Percentiles rank a stretch among this genome's conserved stretches.
phyloP scores from a whole-genome alignment of 108 stramenopile genomes.

The Skeletonema marinoi region DNA sequence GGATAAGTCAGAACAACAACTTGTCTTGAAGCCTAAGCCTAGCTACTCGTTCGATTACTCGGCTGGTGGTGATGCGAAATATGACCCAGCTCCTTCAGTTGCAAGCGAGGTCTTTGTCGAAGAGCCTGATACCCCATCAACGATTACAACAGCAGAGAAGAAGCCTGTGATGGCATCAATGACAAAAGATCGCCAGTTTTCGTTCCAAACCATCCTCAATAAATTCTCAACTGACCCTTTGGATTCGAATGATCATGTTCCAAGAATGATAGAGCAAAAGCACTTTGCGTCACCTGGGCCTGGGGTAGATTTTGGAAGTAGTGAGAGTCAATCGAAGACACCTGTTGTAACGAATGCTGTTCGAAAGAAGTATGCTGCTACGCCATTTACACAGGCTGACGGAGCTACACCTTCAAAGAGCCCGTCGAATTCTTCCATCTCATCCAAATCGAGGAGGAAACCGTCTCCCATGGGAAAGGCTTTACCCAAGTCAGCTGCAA shows the following conservation, averaged over 20 bases:
- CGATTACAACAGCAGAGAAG: constrained; percentile 11
- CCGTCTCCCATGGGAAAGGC: constrained; percentile 19
- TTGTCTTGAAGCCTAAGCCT: not conserved
- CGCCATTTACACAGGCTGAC: constrained; percentile 31
- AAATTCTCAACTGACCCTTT: constrained; percentile 16
- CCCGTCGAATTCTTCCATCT: not conserved
- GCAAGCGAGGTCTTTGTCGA: not conserved
- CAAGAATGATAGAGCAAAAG: not conserved
- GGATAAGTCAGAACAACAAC: not conserved
- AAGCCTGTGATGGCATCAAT: constrained; percentile 8
- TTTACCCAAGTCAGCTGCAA: constrained; percentile 44
- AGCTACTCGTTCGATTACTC: constrained; percentile 23
- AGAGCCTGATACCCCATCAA: constrained; percentile 9
- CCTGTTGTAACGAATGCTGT: constrained; percentile 23
- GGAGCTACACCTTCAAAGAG: not conserved
- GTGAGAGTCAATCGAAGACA: constrained; percentile 8
- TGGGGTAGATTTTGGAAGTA: too few species aligned
- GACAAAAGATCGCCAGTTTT: constrained; percentile 14
- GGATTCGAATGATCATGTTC: not conserved
- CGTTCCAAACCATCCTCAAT: constrained; percentile 23
- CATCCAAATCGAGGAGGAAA: constrained; percentile 13
- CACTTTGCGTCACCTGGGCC: too few species aligned
- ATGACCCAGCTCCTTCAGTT: not conserved
- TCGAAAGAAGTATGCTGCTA: constrained; percentile 19
- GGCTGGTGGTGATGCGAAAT: not conserved